Evolutionary conservation across 1,139 yeast species (phyloP).

Genomic region (Pichia sp.): DNA sequence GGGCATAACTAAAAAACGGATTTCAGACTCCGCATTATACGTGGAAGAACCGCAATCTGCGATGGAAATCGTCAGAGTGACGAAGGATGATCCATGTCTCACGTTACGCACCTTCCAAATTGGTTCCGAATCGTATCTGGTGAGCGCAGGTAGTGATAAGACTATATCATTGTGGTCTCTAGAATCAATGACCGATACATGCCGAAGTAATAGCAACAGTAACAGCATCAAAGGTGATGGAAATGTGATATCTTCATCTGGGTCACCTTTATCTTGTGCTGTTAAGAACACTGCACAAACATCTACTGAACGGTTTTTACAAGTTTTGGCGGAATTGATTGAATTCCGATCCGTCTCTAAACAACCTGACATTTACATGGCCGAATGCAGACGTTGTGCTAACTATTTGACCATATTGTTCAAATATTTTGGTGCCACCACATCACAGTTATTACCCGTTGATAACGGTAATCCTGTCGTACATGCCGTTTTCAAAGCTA

Average conservation of each 20-base stretch:
- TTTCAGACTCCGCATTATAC: conserved; percentile 31
- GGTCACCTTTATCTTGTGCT: background rate
- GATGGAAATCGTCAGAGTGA: conserved; percentile 7
- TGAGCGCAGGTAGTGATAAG: conserved; percentile 59
- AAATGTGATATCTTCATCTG: too few relatives aligned
- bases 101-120: conserved; percentile 22
- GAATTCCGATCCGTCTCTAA: conserved; percentile 74
- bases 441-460: conserved; percentile 65
- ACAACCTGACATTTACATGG: conserved; percentile 55
- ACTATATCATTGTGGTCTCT: conserved; percentile 54
- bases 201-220: background rate
- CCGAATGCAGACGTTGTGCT: conserved; percentile 86
- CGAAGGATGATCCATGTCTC: conserved; percentile 19
- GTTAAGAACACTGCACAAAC: conserved; percentile 46
- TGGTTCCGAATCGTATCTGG: conserved; percentile 27
- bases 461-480: conserved; percentile 78
- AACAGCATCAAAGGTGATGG: background rate
- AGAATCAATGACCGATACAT: conserved; percentile 17
- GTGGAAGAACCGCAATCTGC: conserved; percentile 30
- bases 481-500: conserved; percentile 58
- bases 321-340: conserved; percentile 54
- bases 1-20: conserved; percentile 49
- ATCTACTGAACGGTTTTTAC: too few relatives aligned
- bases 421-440: conserved; percentile 62
- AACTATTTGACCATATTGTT: conserved; percentile 59